Base-by-base conservation (phyloP, 1,139 yeast genomes). In the Torulaspora pretoriensis region DNA sequence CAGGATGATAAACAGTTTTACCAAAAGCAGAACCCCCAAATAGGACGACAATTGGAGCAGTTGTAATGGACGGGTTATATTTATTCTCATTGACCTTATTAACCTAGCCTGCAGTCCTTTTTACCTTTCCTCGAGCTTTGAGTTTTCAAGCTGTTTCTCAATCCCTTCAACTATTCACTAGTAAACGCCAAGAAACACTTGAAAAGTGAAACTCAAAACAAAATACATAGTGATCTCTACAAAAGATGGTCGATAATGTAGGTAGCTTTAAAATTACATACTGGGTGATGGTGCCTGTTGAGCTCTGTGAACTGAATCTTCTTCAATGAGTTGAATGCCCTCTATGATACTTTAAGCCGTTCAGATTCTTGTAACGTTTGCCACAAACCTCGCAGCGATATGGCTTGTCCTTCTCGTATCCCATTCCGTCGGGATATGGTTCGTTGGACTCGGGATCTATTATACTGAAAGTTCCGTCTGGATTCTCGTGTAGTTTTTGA, bases 311-410 rank as follows among this genome's bases (percentile, higher is more conserved):
- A 29, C 17, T 29, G 4, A 29, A 29, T 12, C 14, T 27, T 12
- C 9, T 12, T 38, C 39, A 90, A 73, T 92, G 97, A 36, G 97
- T 90, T 16, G 97, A 84, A 68, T 92, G 99, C 22, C 97, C 97
- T 58, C 97, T 79, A 66, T 92, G 99, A 66, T 92, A 92, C 69
- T 92, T 92, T 67, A 92, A 76, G 29, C 99, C 99, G 67, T 92
- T 92, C 60, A 92, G 74, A 64, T 92, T 92, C 75, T 94, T 92
- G 71, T 92, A 92, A 47, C 98, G 74, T 70, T 92, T 94, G 46
- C 97, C 97, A 69, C 99, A 92, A 38, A 92, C 96, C 67, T 92
- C 97, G 69, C 99, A 92, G 61, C 97, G 77, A 67, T 92, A 92
- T 28, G 98, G 99, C 70, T 94, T 94, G 70, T 92, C 98, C 72